Percentiles rank a stretch among this genome's conserved stretches.
These are phyloP conservation scores for Paulownia fortunei DNA, from an alignment of 257 asterid species.

Conservation along the genomic window DNA sequence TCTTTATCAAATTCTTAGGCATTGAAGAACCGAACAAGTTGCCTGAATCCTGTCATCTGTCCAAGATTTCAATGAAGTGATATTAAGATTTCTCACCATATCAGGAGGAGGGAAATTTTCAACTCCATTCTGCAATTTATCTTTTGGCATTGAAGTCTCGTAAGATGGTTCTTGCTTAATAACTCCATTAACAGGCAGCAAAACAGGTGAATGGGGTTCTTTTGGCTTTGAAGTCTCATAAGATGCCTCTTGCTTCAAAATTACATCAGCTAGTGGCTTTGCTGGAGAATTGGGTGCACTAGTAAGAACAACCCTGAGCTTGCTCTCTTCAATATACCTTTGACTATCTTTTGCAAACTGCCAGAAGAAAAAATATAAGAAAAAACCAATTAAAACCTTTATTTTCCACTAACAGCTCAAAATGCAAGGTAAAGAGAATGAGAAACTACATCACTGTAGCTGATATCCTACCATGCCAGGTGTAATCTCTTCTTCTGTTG, in stretches of 20 bases:
- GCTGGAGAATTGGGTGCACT: conserved; percentile 59
- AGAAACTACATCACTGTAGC: conserved; percentile 21
- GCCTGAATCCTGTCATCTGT: conserved; percentile 10
- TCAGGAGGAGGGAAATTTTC: conserved; percentile 54
- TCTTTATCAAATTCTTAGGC: conserved; percentile 9
- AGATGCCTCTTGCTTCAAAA: conserved; percentile 54
- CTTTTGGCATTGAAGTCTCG: conserved; percentile 42
- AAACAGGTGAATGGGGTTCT: conserved; percentile 54
- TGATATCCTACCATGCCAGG: conserved; percentile 69
- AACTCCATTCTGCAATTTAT: conserved; percentile 52
- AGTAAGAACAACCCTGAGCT: conserved; percentile 74
- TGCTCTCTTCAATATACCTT: conserved; percentile 75
- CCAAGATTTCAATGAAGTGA: conserved; percentile 12
- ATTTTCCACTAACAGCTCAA: conserved; percentile 16
- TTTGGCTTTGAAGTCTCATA: conserved; percentile 40
- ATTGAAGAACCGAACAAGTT: conserved; percentile 6
- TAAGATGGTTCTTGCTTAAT: conserved; percentile 60
- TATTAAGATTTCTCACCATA: conserved; percentile 44
- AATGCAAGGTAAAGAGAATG: conserved; percentile 29
- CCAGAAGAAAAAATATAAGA: conserved; percentile 17
- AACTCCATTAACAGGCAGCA: conserved; percentile 64
- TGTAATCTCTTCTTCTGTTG: conserved; percentile 70
- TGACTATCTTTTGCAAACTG: conserved; percentile 70
- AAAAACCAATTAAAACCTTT: not conserved
- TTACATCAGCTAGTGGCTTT: conserved; percentile 49